Base-by-base conservation (phyloP, 257 asterid species). In the Anisodus tanguticus region DNA sequence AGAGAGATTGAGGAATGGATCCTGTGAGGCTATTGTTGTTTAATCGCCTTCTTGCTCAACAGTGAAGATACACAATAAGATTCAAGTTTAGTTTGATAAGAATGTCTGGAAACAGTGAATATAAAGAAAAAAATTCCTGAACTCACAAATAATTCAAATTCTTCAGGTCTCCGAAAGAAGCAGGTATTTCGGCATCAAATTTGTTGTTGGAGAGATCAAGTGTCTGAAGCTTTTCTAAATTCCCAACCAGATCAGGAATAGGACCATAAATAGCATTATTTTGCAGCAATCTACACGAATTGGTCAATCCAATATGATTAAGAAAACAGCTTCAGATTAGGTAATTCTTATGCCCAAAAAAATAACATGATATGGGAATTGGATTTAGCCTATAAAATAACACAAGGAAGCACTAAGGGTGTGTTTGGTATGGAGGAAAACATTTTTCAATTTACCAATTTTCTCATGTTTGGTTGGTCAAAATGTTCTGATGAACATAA, bases 111-210 rank as follows among this genome's bases (percentile, higher is more conserved):
- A 19, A 71, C 58, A 71, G 35, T 47, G 37, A 47, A 72, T 1
- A 37, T 3, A 11, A 72, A 74, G 31, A 77, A 41, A 41, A 79
- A 81, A 67, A 47, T 55, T 35, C 16, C 19, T 77, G 54, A 85
- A 95, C 98, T 95, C 89, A 95, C 99, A 97, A 90, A 88, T 95
- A 97, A 88, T 94, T 97, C 86, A 97, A 90, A 86, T 87, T 91
- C 62, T 79, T 69, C 76, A 97, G 88, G 83, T 92, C 89, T 81
- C 98, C 98, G 10, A 97, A 37, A 37, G 98, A 95, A 83, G 77
- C 68, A 0, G 99, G 99, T 53, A 97, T 90, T 71, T 88, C 93
- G 1, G 97, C 95, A 12, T 87, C 89, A 22, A 93, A 89, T 80
- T 85, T 90, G 88, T 97, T 97, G 87, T 91, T 91, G 74, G 98